A percentile compares a stretch with the other conserved stretches of the same genome.
These are phyloP conservation scores for Fusarium newnesense DNA, from an alignment of 2,329 filamentous ascomycete species.

Conservation along the genomic window DNA sequence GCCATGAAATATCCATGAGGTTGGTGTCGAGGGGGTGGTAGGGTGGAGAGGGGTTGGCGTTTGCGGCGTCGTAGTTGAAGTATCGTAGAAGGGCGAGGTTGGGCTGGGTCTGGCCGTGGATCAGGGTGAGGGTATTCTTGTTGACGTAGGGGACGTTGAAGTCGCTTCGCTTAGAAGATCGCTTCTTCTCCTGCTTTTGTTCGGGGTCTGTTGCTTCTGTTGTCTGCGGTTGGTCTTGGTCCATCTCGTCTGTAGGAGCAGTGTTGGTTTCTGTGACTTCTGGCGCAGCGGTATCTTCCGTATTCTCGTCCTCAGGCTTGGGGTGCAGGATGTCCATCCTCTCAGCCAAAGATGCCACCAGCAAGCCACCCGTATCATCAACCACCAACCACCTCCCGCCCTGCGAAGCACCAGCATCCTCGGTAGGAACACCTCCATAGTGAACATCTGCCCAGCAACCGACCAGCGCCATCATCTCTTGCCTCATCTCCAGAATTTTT, in stretches of 20 bases:
- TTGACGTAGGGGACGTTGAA: slow-evolving; percentile 73
- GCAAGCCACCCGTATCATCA: slow-evolving; percentile 85
- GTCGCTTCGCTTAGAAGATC: slow-evolving; percentile 54
- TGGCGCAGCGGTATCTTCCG: slow-evolving; percentile 6
- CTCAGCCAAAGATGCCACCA: slow-evolving; percentile 87
- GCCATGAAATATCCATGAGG: slow-evolving; percentile 87
- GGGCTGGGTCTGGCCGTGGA: slow-evolving; percentile 85
- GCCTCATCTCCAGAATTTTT: slow-evolving; percentile 86
- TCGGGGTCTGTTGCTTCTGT: slow-evolving; percentile 11
- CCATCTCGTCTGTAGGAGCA: neutral
- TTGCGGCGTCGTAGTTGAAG: slow-evolving; percentile 82
- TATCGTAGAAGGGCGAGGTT: slow-evolving; percentile 90
- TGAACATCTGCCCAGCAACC: slow-evolving; percentile 93
- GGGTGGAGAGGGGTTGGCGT: slow-evolving; percentile 65
- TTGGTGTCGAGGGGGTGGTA: slow-evolving; percentile 85
- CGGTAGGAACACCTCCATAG: slow-evolving; percentile 55
- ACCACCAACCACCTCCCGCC: slow-evolving; percentile 78
- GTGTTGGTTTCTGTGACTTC: neutral
- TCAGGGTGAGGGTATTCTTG: slow-evolving; percentile 81
- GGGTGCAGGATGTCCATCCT: slow-evolving; percentile 83
- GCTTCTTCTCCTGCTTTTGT: slow-evolving; percentile 40
- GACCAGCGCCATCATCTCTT: slow-evolving; percentile 83
- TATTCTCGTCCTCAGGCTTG: slow-evolving; percentile 44
- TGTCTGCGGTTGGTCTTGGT: slow-evolving; percentile 16
- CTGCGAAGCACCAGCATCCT: slow-evolving; percentile 42